Conservation (phyloP, 2,329 filamentous ascomycete genomes). For the Stagonosporopsis chrysanthemi region DNA sequence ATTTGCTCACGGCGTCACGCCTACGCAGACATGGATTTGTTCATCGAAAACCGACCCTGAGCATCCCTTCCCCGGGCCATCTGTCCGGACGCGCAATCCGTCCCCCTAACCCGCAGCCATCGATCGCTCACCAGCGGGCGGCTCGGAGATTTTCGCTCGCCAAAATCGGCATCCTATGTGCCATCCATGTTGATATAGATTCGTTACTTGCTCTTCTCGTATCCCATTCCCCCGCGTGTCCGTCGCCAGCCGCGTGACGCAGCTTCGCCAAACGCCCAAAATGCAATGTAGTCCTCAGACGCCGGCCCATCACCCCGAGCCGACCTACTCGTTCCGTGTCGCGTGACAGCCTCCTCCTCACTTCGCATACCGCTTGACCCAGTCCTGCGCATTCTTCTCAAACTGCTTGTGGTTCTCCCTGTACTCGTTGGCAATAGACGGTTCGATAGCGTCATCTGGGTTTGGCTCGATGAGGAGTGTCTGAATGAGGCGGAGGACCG, state of each 20-base stretch:
- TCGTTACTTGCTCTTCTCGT: conserved; percentile 8
- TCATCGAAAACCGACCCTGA: not conserved
- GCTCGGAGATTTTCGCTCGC: conserved; percentile 14
- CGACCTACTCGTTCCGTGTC: conserved; percentile 8
- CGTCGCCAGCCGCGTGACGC: conserved; percentile 21
- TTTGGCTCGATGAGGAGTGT: conserved; percentile 80
- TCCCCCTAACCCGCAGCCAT: not conserved
- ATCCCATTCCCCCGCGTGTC: conserved; percentile 6
- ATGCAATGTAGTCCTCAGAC: conserved; percentile 30
- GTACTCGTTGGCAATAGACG: conserved; percentile 84
- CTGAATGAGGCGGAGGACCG: conserved; percentile 79
- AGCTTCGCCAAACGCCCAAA: conserved; percentile 43
- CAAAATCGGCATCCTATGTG: not conserved
- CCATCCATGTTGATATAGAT: conserved; percentile 10
- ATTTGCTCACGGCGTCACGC: conserved; percentile 14
- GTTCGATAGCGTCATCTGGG: conserved; percentile 88
- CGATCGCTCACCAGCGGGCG: not conserved
- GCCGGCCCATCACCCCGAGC: not conserved
- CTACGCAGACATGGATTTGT: conserved; percentile 2
- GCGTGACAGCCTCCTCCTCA: conserved; percentile 24
- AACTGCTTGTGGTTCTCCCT: conserved; percentile 72
- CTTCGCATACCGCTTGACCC: conserved; percentile 76
- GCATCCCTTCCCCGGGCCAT: conserved; percentile 12
- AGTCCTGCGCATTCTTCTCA: conserved; percentile 76
- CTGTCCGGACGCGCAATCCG: not conserved